Conservation (phyloP, 1,284 basidiomycete species). For the Ustilago crameri region DNA sequence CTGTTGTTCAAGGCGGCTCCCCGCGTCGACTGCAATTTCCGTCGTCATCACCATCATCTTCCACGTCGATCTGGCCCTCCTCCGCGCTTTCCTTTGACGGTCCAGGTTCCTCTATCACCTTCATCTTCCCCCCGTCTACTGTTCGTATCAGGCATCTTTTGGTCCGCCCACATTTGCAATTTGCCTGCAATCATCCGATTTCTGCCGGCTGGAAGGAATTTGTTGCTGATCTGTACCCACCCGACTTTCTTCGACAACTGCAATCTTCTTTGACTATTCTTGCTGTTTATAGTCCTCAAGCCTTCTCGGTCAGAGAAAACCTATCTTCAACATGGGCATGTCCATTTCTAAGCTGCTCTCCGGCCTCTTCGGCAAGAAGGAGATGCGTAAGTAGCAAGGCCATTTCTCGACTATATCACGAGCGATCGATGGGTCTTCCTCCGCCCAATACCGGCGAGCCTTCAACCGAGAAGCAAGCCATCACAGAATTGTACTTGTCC, state of each 20-base stretch:
- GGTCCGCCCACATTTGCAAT: not conserved
- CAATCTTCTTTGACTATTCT: no score
- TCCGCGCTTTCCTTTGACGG: slow-evolving; percentile 1
- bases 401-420: not conserved
- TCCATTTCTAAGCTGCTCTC: slow-evolving; percentile 67
- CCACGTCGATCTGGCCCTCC: slow-evolving; percentile 10
- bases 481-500: not conserved
- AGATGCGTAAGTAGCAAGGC: slow-evolving; percentile 61
- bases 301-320: slow-evolving; percentile 47
- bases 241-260: not conserved
- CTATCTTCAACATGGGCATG: slow-evolving; percentile 59
- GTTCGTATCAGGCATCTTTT: slow-evolving; percentile 27
- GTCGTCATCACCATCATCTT: slow-evolving; percentile 24
- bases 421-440: slow-evolving; percentile 3
- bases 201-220: not conserved
- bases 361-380: slow-evolving; percentile 68
- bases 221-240: slow-evolving; percentile 24
- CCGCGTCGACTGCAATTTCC: slow-evolving; percentile 29
- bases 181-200: no score
- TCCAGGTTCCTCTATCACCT: slow-evolving; percentile 3
- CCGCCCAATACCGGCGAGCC: not conserved
- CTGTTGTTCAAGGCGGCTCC: slow-evolving; percentile 18
- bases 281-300: slow-evolving; percentile 3
- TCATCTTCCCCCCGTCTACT: slow-evolving; percentile 2
- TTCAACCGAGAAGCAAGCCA: not conserved